Evolutionary conservation across 2,329 filamentous ascomycete genomes (phyloP), one percentile per base, ranked within the genome.

Genomic region (Juglanconis oblonga): DNA sequence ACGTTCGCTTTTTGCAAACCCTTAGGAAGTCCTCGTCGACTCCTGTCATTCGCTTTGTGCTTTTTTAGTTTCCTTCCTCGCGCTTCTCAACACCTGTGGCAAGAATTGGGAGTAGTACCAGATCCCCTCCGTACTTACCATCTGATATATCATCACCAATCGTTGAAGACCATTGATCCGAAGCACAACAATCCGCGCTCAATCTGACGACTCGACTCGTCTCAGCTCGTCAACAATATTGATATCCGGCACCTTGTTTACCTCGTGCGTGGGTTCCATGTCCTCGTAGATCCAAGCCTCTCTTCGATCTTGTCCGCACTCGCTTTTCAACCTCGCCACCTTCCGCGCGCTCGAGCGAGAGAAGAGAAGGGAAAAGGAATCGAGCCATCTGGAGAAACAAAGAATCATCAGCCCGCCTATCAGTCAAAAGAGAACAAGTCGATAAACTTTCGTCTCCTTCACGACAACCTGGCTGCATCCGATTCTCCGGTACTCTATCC

Each of bases 11-110:
- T 76, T 72, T 71, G 71, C 72, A 72, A 73, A 69, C 68, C 67
- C 72, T 71, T 73, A 85, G 85, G 85, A 87, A 87, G 84, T 86
- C 85, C 86, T 88, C 85, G 85, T 81, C 77, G 86, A 81, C 85
- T 88, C 86, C 85, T 87, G 85, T 87, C 86, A 86, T 84, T 88
- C 86, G 86, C 86, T 88, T 87, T 77, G 78, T 80, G 77, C 73
- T 77, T 77, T 79, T 79, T 76, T 24, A 24, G 24, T 24, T 74
- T 74, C 73, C 69, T 70, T 50, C 35, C 38, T n/a, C 57, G 17
- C 47, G 14, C 13, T 52, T 40, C 31, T 45, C 64, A 59, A 66
- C 24, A 59, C 66, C 58, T 47, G 62, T 60, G 50, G 61, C 67
- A 58, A 65, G 55, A 58, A 68, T 47, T 64, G 66, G 55, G 50